Percentiles rank a stretch among this genome's conserved stretches.
Conservation (phyloP, 176 grass and related monocot genomes). For the Oryza glaberrima region DNA sequence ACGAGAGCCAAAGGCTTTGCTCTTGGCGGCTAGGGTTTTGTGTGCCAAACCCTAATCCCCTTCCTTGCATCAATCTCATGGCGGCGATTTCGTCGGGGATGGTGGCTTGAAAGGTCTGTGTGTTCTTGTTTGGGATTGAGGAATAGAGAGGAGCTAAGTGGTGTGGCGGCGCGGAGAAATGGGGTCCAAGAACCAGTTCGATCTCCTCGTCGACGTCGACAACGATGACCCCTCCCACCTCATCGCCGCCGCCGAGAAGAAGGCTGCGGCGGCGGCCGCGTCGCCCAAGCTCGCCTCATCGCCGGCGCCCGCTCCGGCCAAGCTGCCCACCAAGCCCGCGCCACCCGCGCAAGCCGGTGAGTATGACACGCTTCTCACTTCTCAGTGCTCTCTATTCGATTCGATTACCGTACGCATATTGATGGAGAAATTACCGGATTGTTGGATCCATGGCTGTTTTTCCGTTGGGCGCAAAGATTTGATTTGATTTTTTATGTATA, state of each 20-base stretch:
- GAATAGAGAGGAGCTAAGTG: background rate
- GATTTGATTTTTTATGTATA: background rate
- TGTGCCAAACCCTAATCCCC: constrained; percentile 28
- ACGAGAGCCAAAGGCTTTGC: background rate
- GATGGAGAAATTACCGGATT: background rate
- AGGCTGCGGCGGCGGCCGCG: constrained; percentile 48
- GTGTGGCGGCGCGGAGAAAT: constrained; percentile 22
- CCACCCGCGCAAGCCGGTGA: constrained; percentile 77
- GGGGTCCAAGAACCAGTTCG: constrained; percentile 71
- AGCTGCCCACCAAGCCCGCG: constrained; percentile 66
- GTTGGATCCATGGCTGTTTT: background rate
- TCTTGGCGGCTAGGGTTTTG: constrained; percentile 70
- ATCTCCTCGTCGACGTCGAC: constrained; percentile 84
- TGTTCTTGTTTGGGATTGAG: background rate
- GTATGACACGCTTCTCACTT: background rate
- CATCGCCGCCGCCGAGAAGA: constrained; percentile 68
- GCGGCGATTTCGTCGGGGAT: constrained; percentile 33
- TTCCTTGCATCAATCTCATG: constrained; percentile 43
- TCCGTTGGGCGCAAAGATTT: background rate
- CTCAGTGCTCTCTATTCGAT: background rate
- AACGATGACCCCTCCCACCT: constrained; percentile 67
- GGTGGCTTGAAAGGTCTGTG: constrained; percentile 24
- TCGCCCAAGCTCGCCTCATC: constrained; percentile 37
- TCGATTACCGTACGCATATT: background rate
- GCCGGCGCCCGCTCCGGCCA: constrained; percentile 30